Percentiles rank a stretch among this genome's conserved stretches.
phyloP scores from a whole-genome alignment of 192 early-diverging fungal species.

The Linderina pennispora region DNA sequence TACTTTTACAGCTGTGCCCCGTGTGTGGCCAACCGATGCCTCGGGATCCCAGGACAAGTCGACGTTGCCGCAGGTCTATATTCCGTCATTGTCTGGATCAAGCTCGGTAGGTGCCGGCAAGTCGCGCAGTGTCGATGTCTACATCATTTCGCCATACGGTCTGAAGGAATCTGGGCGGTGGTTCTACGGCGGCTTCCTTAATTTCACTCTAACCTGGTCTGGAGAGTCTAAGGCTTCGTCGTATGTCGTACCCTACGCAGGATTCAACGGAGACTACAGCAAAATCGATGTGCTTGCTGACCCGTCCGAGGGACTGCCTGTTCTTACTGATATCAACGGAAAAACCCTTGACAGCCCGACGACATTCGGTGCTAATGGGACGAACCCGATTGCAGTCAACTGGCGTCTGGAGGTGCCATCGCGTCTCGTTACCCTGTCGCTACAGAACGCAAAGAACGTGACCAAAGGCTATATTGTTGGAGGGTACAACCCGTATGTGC shows the following conservation, averaged over 20 bases:
- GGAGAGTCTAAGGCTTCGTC: constrained; percentile 1
- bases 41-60: neutral
- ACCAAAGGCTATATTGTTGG: constrained; percentile 14
- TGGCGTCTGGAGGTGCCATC: constrained; percentile 23
- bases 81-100: neutral
- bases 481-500: constrained; percentile 14
- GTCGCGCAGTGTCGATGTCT: constrained; percentile 5
- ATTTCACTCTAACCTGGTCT: constrained; percentile 25
- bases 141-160: constrained; percentile 23
- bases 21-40: constrained; percentile 25
- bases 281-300: constrained; percentile 15
- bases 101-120: constrained; percentile 22
- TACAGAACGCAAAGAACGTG: constrained; percentile 13
- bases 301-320: constrained; percentile 7
- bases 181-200: constrained; percentile 44
- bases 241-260: constrained; percentile 35
- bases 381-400: neutral
- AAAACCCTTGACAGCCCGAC: neutral
- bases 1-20: constrained; percentile 7
- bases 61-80: constrained; percentile 8
- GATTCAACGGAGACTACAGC: constrained; percentile 41
- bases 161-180: constrained; percentile 28
- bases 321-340: constrained; percentile 3
- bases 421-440: constrained; percentile 8
- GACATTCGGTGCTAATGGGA: neutral